Evolutionary conservation across 148 eudicot species (phyloP).

Genomic region (Nyssa sinensis): DNA sequence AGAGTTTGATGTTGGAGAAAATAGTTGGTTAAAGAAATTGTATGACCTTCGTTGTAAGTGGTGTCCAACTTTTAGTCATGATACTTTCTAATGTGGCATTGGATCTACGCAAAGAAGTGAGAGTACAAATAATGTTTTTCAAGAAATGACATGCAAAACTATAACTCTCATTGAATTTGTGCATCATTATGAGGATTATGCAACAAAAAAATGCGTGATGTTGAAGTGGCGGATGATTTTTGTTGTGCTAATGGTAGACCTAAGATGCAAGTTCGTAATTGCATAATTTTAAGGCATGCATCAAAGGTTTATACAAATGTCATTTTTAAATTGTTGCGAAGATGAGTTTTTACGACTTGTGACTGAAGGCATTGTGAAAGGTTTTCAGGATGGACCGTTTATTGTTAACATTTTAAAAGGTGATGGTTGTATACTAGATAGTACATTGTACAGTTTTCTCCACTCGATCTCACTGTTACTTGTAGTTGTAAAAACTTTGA

Average conservation of each 20-base stretch:
- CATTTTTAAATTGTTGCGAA: background rate
- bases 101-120: background rate
- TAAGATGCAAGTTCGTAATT: no score
- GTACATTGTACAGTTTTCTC: conserved; percentile 1
- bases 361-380: background rate
- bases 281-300: no score
- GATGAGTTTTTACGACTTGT: background rate
- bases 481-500: conserved; percentile 11
- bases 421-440: background rate
- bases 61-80: background rate
- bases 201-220: no score
- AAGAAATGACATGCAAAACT: background rate
- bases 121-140: background rate
- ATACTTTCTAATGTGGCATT: background rate
- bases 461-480: background rate
- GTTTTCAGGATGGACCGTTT: background rate
- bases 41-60: background rate
- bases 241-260: no score
- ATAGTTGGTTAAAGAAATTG: background rate
- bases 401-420: background rate
- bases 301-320: no score
- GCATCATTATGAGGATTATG: background rate
- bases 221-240: no score
- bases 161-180: background rate
- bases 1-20: background rate